Conservation (phyloP, 805 yeast species). For the Lipomyces yamanashiensis region DNA sequence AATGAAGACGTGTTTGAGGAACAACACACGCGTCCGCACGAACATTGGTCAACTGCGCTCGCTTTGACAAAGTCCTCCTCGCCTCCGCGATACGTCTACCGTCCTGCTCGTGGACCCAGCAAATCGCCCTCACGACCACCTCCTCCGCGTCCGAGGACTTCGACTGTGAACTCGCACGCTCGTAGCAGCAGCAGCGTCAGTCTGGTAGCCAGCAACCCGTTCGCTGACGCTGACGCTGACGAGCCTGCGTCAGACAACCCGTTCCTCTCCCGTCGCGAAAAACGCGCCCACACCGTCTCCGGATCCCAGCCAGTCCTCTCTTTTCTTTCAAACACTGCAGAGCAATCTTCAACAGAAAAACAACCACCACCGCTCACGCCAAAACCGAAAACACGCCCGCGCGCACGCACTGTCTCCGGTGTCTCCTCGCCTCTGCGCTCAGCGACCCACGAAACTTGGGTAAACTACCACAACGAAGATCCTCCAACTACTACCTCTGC, state of each 20-base stretch:
- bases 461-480: constrained; percentile 4
- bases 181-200: neutral
- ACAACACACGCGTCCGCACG: neutral
- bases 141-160: neutral
- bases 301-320: constrained; percentile 6
- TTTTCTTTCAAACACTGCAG: neutral
- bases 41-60: neutral
- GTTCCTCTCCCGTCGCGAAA: constrained; percentile 17
- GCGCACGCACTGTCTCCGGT: constrained; percentile 12
- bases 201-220: neutral
- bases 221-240: constrained; percentile 16
- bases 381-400: constrained; percentile 16
- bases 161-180: neutral
- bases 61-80: constrained; percentile 1
- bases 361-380: constrained; percentile 12
- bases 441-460: neutral
- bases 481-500: neutral
- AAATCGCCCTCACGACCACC: constrained; percentile 6
- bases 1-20: neutral
- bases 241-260: constrained; percentile 8
- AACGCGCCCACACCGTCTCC: constrained; percentile 18
- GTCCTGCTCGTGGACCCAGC: constrained; percentile 9
- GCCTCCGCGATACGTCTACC: constrained; percentile 13
- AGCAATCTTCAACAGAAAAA: neutral
- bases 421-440: constrained; percentile 14